A percentile compares a stretch with the other conserved stretches of the same genome.
Evolutionary conservation across 139 green algal species (phyloP).

Genomic region (Coccomyxa sp.): DNA sequence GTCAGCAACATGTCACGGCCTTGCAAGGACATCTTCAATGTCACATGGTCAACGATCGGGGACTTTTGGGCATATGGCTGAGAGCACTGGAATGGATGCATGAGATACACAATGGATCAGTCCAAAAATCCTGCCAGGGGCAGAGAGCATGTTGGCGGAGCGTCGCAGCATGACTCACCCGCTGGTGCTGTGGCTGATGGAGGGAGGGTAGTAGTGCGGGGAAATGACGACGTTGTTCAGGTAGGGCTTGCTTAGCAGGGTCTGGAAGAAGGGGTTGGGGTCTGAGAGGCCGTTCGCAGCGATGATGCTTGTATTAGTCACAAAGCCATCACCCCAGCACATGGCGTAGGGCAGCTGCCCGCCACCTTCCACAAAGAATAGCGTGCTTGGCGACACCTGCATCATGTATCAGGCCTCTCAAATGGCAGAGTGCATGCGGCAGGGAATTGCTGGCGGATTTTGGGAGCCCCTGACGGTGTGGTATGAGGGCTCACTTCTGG

Average conservation of each 20-base stretch:
- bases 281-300: constrained; percentile 4
- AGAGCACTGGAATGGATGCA: too few relatives aligned
- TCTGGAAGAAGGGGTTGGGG: constrained; percentile 42
- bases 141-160: too few relatives aligned
- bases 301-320: constrained; percentile 22
- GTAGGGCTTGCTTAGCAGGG: constrained; percentile 34
- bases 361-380: constrained; percentile 27
- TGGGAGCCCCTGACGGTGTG: too few relatives aligned
- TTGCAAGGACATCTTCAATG: too few relatives aligned
- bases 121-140: neutral
- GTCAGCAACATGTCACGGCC: too few relatives aligned
- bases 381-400: constrained; percentile 10
- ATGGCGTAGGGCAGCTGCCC: constrained; percentile 4
- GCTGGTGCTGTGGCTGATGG: neutral
- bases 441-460: too few relatives aligned
- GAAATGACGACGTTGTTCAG: constrained; percentile 28
- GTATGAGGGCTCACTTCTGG: neutral
- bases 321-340: constrained; percentile 38
- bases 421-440: too few relatives aligned
- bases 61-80: too few relatives aligned
- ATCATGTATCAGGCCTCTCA: too few relatives aligned
- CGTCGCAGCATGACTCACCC: neutral
- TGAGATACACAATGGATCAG: neutral
- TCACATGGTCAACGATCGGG: too few relatives aligned
- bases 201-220: constrained; percentile 32